Conservation (phyloP, 495 filamentous ascomycete species). For the Diplogelasinospora grovesii region DNA sequence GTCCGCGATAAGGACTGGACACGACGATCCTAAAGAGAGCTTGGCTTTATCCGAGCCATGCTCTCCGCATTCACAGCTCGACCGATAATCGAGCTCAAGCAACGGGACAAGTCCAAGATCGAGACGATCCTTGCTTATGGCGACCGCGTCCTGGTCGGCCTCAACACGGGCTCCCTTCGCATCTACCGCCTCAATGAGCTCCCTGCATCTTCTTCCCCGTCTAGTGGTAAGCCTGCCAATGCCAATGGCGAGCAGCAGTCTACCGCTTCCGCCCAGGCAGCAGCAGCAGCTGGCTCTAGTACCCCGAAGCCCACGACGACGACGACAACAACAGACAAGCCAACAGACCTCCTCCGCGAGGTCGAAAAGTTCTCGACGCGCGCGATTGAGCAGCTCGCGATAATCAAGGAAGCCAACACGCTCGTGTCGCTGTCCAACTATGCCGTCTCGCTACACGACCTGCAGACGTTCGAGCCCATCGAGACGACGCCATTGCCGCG, state of each 20-base stretch:
- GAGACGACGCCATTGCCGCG: slow-evolving; percentile 59
- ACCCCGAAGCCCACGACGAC: too few species aligned
- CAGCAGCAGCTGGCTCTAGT: too few species aligned
- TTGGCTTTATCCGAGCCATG: slow-evolving; percentile 56
- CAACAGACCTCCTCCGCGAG: slow-evolving; percentile 82
- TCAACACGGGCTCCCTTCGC: slow-evolving; percentile 82
- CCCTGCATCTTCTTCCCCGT: slow-evolving; percentile 14
- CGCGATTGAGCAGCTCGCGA: slow-evolving; percentile 84
- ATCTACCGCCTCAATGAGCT: slow-evolving; percentile 82
- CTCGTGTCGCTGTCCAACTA: slow-evolving; percentile 86
- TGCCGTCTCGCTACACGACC: slow-evolving; percentile 80
- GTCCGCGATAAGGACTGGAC: slow-evolving; percentile 9
- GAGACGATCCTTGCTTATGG: slow-evolving; percentile 89
- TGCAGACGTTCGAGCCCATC: slow-evolving; percentile 72
- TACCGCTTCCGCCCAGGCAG: slow-evolving; percentile 6
- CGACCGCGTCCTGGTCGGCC: slow-evolving; percentile 82
- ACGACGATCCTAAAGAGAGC: slow-evolving; percentile 15
- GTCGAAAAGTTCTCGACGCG: slow-evolving; percentile 87
- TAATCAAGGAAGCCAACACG: slow-evolving; percentile 88
- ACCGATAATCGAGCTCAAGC: slow-evolving; percentile 91
- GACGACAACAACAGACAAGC: slow-evolving; percentile 47
- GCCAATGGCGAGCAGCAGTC: slow-evolving; percentile 14
- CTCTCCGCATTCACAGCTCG: slow-evolving; percentile 96
- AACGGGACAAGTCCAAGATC: slow-evolving; percentile 90
- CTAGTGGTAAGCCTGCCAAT: slow-evolving; percentile 21